phyloP scores from a whole-genome alignment of 2,329 filamentous ascomycete genomes.

The Exophiala bonariae region DNA sequence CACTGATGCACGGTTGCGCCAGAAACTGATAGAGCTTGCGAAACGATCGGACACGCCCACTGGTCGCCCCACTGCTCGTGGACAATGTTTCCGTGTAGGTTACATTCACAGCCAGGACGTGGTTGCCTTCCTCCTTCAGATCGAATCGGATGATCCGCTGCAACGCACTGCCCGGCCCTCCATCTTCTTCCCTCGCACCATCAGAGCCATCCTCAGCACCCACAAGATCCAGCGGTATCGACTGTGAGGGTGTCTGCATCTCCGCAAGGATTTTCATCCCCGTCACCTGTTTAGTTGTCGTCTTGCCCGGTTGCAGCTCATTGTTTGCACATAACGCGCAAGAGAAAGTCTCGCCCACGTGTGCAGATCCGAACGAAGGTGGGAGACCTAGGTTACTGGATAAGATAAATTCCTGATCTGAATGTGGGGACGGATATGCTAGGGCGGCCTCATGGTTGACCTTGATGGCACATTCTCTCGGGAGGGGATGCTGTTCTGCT shows the following conservation, averaged over 20 bases:
- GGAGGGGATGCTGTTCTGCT: constrained; percentile 46
- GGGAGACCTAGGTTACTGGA: constrained; percentile 69
- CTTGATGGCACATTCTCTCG: constrained; percentile 44
- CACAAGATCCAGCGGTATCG: constrained; percentile 61
- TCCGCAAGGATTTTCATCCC: constrained; percentile 84
- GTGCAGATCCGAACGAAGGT: constrained; percentile 87
- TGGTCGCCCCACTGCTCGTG: constrained; percentile 47
- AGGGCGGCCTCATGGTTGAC: constrained; percentile 67
- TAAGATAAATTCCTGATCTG: constrained; percentile 55
- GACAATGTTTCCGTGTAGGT: constrained; percentile 82
- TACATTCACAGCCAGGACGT: constrained; percentile 89
- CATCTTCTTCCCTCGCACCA: constrained; percentile 10
- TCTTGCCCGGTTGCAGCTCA: constrained; percentile 56
- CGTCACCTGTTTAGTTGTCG: constrained; percentile 56
- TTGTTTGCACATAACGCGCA: constrained; percentile 97
- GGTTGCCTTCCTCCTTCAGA: constrained; percentile 89
- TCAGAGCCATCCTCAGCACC: constrained; percentile 26
- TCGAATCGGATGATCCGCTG: constrained; percentile 84
- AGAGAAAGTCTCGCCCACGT: constrained; percentile 91
- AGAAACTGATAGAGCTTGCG: constrained; percentile 96
- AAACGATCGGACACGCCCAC: constrained; percentile 75
- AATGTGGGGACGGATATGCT: constrained; percentile 61
- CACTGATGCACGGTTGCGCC: constrained; percentile 84
- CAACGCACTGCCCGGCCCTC: constrained; percentile 61
- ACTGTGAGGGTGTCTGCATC: constrained; percentile 87